phyloP scores from a whole-genome alignment of 2,329 filamentous ascomycete genomes.

The Tolypocladium cylindrosporum region DNA sequence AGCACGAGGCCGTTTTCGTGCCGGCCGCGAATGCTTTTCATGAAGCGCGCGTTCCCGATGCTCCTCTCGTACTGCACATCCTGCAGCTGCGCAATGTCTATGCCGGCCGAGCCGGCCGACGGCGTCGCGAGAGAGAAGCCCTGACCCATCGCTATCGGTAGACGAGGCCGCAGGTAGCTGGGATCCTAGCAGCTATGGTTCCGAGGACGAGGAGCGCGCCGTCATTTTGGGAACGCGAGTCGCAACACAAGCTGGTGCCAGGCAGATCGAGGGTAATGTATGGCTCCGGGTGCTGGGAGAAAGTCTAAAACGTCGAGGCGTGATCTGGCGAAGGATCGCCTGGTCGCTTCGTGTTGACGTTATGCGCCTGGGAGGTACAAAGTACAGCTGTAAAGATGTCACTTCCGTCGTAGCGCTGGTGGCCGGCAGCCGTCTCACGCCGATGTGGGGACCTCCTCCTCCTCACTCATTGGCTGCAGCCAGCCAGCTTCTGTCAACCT shows the following conservation, averaged over 20 bases:
- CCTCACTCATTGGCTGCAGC: neutral
- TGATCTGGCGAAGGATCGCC: neutral
- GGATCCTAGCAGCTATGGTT: neutral
- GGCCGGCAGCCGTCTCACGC: neutral
- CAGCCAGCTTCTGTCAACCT: neutral
- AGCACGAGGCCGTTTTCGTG: slow-evolving; percentile 87
- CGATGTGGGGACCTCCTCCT: neutral
- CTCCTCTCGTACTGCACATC: slow-evolving; percentile 89
- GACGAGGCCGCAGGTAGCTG: neutral
- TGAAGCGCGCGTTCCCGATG: slow-evolving; percentile 83
- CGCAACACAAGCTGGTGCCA: neutral
- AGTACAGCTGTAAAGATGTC: neutral
- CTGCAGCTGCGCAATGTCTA: slow-evolving; percentile 84
- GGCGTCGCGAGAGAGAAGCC: slow-evolving; percentile 90
- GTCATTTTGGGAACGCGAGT: neutral
- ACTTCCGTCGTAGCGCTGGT: neutral
- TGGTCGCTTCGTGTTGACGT: neutral
- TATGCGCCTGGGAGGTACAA: neutral
- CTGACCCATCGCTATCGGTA: slow-evolving; percentile 64
- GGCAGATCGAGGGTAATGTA: neutral
- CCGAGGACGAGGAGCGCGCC: neutral
- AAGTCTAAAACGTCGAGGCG: neutral
- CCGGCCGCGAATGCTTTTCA: slow-evolving; percentile 89
- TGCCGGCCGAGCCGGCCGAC: slow-evolving; percentile 82
- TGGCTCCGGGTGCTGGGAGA: neutral